Evolutionary conservation across 2,329 filamentous ascomycete genomes (phyloP), one percentile per base, ranked within the genome.

Genomic region (Colletotrichum aenigma): DNA sequence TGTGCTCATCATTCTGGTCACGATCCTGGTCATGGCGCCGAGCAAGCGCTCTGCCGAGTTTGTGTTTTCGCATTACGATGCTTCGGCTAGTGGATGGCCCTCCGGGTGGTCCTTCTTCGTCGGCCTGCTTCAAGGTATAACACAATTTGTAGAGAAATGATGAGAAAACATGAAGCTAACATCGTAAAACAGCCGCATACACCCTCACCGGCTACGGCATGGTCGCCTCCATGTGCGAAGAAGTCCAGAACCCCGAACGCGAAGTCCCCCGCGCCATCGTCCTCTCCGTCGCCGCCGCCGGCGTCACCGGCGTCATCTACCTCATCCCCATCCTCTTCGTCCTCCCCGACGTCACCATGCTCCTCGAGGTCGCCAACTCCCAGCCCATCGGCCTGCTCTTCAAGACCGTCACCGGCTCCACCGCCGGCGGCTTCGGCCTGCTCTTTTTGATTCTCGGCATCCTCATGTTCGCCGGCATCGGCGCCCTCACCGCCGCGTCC

Each of bases 301-400:
- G 91, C 34, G 79, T 94, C 56, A 94, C 93, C 0, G 93, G 93
- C 7, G 81, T 93, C 10, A 82, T 92, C 78, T 96, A 94, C 83
- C 83, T 96, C 16, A 90, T 96, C 58, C 94, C 94, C 0, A 89
- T 96, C 77, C 88, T 96, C 30, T 96, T 96, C 82, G 93, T 95
- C 43, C 87, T 96, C 32, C 94, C 94, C 0, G 89, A 94, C 66
- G 89, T 96, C 8, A 79, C 91, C 77, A 84, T 87, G 62, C 89
- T 96, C 18, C 90, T 94, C 32, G 83, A 84, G 3, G 93, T 94
- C 16, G 89, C 93, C 26, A 95, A 92, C 79, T 93, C 93, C 10
- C 94, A 96, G 80, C 94, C 95, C 2, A 94, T 96, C 77, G 94
- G 93, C 10, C 87, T 93, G 6, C 86, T 96, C 36, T 96, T 96